These are phyloP conservation scores for Lycium ferocissimum DNA, from an alignment of 257 asterid genomes.

Conservation along the genomic window DNA sequence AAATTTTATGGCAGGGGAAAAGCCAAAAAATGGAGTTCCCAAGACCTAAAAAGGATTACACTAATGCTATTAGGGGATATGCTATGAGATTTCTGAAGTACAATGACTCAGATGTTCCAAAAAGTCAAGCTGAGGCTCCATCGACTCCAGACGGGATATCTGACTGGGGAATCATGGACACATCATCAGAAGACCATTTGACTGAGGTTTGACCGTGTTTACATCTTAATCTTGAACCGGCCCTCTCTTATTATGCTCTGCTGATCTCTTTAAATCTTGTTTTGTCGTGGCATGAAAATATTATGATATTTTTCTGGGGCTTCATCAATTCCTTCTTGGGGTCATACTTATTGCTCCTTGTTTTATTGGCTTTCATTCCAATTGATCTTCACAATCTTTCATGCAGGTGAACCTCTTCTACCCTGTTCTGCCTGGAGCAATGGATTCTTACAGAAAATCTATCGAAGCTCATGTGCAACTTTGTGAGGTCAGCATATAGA, in stretches of 20 bases:
- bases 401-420: constrained; percentile 84
- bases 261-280: constrained; percentile 16
- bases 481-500: constrained; percentile 61
- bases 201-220: constrained; percentile 60
- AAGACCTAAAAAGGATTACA: constrained; percentile 46
- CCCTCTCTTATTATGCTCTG: constrained; percentile 33
- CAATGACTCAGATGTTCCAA: constrained; percentile 43
- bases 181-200: constrained; percentile 66
- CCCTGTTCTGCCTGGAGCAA: constrained; percentile 66
- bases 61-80: constrained; percentile 65
- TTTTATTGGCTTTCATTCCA: constrained; percentile 14
- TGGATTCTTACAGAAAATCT: constrained; percentile 70
- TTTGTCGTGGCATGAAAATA: not conserved
- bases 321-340: constrained; percentile 14
- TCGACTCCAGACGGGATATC: constrained; percentile 61
- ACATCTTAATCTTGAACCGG: constrained; percentile 5
- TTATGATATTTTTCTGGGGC: not conserved
- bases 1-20: constrained; percentile 55
- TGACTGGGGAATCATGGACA: constrained; percentile 58
- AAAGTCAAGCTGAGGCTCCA: constrained; percentile 61
- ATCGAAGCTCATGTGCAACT: constrained; percentile 64
- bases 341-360: not conserved
- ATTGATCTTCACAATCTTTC: constrained; percentile 28
- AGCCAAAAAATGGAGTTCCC: constrained; percentile 57
- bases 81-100: constrained; percentile 67